phyloP scores from a whole-genome alignment of 306 rosid genomes.

The Pyrus betulifolia region DNA sequence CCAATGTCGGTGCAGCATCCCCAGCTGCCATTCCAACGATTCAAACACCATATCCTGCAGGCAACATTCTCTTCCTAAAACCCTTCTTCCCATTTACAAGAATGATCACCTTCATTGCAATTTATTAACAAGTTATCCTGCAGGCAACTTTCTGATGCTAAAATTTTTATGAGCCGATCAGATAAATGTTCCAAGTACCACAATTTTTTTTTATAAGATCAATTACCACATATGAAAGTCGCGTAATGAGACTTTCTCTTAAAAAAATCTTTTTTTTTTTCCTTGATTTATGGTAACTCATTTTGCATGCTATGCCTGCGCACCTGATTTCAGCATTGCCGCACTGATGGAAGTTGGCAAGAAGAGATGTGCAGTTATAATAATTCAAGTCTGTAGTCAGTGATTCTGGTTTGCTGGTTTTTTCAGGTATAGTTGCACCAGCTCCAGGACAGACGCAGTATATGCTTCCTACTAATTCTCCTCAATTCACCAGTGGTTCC shows the following conservation, averaged over 20 bases:
- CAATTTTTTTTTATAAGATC: no score
- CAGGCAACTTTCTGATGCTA: background rate
- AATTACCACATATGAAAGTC: background rate
- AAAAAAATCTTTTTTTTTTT: background rate
- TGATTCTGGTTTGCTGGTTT: background rate
- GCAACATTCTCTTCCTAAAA: background rate
- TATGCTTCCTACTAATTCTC: constrained; percentile 15
- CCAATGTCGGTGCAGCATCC: constrained; percentile 8
- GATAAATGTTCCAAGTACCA: no score
- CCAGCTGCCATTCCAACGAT: constrained; percentile 8
- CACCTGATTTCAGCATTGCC: background rate
- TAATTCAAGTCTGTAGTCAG: background rate
- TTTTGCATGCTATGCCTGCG: background rate
- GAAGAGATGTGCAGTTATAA: background rate
- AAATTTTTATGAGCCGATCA: no score
- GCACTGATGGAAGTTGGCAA: background rate
- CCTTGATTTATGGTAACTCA: background rate
- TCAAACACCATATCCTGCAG: constrained; percentile 21
- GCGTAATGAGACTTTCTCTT: background rate
- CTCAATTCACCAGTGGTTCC: constrained; percentile 18
- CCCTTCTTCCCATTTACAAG: background rate
- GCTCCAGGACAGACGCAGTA: constrained; percentile 9
- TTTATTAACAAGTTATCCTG: background rate
- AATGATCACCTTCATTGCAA: background rate
- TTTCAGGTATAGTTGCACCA: constrained; percentile 13